Base-by-base conservation (phyloP, 2,329 filamentous ascomycete genomes). In the Trichophyton equinum region DNA sequence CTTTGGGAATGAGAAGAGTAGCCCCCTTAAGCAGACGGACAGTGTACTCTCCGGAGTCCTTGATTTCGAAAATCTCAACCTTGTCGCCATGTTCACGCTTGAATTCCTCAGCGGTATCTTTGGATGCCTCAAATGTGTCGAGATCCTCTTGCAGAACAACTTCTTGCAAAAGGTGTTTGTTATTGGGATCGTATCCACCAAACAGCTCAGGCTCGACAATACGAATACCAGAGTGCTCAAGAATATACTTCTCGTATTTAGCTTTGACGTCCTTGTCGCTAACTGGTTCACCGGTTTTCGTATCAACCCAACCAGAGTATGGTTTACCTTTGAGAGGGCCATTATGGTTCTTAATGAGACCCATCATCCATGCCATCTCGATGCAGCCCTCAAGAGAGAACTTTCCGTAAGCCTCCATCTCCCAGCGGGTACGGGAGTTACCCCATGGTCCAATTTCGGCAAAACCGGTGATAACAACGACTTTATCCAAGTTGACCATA, bases 291-390 rank as follows among this genome's bases (percentile, higher is more conserved):
- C 89, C 89, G 60, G 89, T 86, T 83, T 97, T 97, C 72, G 85
- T 82, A 71, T 99, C 94, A 62, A 99, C 89, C 89, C 79, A 99
- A 68, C 94, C 94, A 67, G 92, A 90, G 78, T 99, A 97, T 65
- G 88, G 88, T 78, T 95, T 88, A 73, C 94, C 94, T 80, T 99
- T 99, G 73, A 99, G 84, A 36, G 87, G 86, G 18, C 94, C 94
- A 68, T 97, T 97, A 80, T 96, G 89, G 75, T 99, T 95, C 82
- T 92, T 96, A 79, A 99, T 97, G 63, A 97, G 85, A 71, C 94
- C 94, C 92, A 97, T 99, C 75, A 99, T 90, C 94, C 94, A 99
- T 36, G 94, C 91, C 94, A 99, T 99, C 77, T 99, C 94, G 63
- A 99, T 87, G 70, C 94, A 97, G 33, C 94, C 94, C 75, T 99